A percentile compares a stretch with the other conserved stretches of the same genome.
These are phyloP conservation scores for Talaromyces sp. DNA, from an alignment of 2,329 filamentous ascomycete species.

Conservation along the genomic window DNA sequence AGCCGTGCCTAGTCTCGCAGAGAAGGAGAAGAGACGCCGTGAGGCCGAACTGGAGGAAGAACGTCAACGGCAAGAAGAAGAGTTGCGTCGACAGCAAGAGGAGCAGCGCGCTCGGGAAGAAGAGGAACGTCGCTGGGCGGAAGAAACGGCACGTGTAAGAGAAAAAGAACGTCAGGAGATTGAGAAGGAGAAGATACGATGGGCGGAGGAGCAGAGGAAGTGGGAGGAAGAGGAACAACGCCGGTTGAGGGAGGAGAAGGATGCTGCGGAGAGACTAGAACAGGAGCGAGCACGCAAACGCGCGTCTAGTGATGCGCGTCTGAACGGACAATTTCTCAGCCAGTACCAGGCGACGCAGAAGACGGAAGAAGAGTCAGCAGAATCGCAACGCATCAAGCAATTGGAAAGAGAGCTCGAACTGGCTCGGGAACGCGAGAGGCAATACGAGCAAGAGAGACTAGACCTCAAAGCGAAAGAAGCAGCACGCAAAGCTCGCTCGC, in stretches of 20 bases:
- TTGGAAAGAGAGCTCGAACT: constrained; percentile 70
- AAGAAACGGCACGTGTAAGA: constrained; percentile 47
- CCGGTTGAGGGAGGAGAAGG: constrained; percentile 67
- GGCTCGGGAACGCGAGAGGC: constrained; percentile 63
- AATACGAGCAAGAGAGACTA: constrained; percentile 61
- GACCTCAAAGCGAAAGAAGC: constrained; percentile 37
- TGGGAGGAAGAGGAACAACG: constrained; percentile 76
- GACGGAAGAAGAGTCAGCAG: constrained; percentile 44
- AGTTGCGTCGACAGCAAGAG: constrained; percentile 46
- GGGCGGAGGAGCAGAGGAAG: constrained; percentile 56
- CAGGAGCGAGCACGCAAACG: constrained; percentile 63
- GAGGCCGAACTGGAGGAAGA: constrained; percentile 58
- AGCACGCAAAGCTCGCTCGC: constrained; percentile 26
- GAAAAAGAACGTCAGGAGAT: constrained; percentile 47
- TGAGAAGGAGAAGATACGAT: constrained; percentile 46
- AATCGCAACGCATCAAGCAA: constrained; percentile 70
- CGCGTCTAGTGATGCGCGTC: constrained; percentile 60
- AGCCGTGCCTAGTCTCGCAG: constrained; percentile 72
- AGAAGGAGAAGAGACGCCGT: constrained; percentile 70
- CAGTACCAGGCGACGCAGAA: constrained; percentile 75
- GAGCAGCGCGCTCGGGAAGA: constrained; percentile 44
- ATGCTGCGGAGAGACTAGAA: constrained; percentile 64
- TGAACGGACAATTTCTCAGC: constrained; percentile 80
- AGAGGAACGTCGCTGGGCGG: constrained; percentile 47
- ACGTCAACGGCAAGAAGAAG: constrained; percentile 46